These are phyloP conservation scores for Euphorbia tirucalli DNA, from an alignment of 345 rosid species.

Conservation along the genomic window DNA sequence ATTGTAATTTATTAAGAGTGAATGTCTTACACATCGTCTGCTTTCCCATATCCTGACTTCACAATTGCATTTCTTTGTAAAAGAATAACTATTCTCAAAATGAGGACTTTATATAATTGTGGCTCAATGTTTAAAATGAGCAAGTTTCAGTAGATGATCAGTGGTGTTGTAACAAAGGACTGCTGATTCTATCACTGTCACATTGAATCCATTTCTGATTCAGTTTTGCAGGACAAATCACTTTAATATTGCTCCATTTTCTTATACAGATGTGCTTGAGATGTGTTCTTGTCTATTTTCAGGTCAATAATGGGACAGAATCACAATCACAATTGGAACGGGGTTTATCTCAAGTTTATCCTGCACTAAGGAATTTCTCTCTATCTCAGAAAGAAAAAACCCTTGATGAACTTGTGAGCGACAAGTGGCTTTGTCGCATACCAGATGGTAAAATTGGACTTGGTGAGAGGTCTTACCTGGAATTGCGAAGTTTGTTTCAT, in stretches of 20 bases:
- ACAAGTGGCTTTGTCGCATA: conserved; percentile 69
- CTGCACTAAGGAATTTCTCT: conserved; percentile 76
- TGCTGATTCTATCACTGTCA: background rate
- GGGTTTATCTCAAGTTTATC: conserved; percentile 45
- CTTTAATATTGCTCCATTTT: background rate
- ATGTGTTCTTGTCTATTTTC: conserved; percentile 24
- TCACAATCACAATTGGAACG: conserved; percentile 29
- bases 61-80: background rate
- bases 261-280: conserved; percentile 8
- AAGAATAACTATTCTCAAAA: background rate
- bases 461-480: conserved; percentile 80
- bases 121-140: background rate
- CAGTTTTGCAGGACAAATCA: background rate
- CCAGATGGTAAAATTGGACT: conserved; percentile 66
- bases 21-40: background rate
- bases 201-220: background rate
- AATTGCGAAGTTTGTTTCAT: conserved; percentile 79
- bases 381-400: conserved; percentile 83
- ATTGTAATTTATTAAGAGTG: background rate
- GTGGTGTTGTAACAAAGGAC: background rate
- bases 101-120: background rate
- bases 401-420: conserved; percentile 60
- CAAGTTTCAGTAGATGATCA: background rate
- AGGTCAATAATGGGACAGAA: conserved; percentile 40
- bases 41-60: background rate